These are phyloP conservation scores for Lentinus tigrinus DNA, from an alignment of 768 basidiomycete genomes.

Conservation along the genomic window DNA sequence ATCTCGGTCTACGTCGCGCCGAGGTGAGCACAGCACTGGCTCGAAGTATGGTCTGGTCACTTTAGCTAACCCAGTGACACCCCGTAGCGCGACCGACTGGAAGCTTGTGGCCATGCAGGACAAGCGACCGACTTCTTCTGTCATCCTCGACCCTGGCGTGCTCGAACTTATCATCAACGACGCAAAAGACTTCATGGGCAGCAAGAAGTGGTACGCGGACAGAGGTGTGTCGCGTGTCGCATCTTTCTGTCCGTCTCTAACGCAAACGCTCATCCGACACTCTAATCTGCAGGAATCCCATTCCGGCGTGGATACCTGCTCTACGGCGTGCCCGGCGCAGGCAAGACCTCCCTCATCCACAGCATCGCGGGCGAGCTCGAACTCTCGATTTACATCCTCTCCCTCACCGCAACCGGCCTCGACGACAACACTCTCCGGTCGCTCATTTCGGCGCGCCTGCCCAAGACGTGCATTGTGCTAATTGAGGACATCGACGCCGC, in stretches of 20 bases:
- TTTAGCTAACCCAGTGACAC: not conserved
- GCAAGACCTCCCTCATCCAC: constrained; percentile 79
- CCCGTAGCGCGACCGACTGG: constrained; percentile 42
- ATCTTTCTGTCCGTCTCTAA: not conserved
- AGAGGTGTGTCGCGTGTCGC: constrained; percentile 42
- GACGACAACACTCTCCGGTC: constrained; percentile 61
- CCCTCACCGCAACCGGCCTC: constrained; percentile 59
- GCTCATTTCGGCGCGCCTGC: constrained; percentile 60
- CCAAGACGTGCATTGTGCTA: constrained; percentile 70
- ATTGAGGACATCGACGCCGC: constrained; percentile 88
- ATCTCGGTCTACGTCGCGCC: constrained; percentile 56
- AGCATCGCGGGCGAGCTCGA: constrained; percentile 76
- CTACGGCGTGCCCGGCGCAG: constrained; percentile 73
- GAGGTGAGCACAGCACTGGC: constrained; percentile 25
- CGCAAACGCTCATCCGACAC: not conserved
- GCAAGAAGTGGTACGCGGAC: constrained; percentile 69
- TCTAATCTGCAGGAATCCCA: constrained; percentile 46
- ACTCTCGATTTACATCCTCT: constrained; percentile 71
- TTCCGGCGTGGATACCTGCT: constrained; percentile 81
- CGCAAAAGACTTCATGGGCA: constrained; percentile 66
- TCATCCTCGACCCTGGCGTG: constrained; percentile 70
- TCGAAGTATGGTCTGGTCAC: not conserved
- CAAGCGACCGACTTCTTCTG: constrained; percentile 65
- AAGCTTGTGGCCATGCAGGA: constrained; percentile 52
- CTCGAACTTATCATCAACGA: constrained; percentile 66